phyloP scores from a whole-genome alignment of 2,329 filamentous ascomycete genomes.

The Akanthomyces uredinophilus region DNA sequence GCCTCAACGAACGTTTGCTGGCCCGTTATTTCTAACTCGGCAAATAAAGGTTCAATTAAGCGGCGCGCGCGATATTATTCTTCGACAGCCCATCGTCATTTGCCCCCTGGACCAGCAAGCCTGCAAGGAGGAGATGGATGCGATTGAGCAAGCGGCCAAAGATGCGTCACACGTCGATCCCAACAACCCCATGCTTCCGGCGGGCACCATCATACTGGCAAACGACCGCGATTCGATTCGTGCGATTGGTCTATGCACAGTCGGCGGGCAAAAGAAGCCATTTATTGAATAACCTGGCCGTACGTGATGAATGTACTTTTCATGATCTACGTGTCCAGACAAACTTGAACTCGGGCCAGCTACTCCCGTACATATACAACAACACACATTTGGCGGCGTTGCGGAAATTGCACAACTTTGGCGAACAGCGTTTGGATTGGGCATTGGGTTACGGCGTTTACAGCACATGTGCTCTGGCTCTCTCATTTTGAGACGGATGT shows the following conservation, averaged over 20 bases:
- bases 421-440: conserved; percentile 9
- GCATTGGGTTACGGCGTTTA: conserved; percentile 11
- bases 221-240: conserved; percentile 63
- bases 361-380: neutral
- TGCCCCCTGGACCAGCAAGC: conserved; percentile 92
- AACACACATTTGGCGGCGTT: conserved; percentile 3
- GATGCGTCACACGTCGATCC: conserved; percentile 84
- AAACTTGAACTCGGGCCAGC: neutral
- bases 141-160: conserved; percentile 91
- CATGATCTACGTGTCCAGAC: conserved; percentile 1
- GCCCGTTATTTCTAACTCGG: conserved; percentile 14
- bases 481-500: neutral
- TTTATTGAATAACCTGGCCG: conserved; percentile 49
- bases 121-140: conserved; percentile 98
- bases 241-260: conserved; percentile 58
- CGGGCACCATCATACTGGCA: conserved; percentile 73
- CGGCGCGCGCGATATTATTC: conserved; percentile 77
- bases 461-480: neutral
- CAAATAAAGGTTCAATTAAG: conserved; percentile 71
- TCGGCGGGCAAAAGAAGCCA: conserved; percentile 60
- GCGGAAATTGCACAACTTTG: neutral
- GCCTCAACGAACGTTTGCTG: neutral
- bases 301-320: neutral
- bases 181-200: conserved; percentile 87
- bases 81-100: conserved; percentile 91